phyloP scores from a whole-genome alignment of 345 rosid genomes.

The Populus euphratica region DNA sequence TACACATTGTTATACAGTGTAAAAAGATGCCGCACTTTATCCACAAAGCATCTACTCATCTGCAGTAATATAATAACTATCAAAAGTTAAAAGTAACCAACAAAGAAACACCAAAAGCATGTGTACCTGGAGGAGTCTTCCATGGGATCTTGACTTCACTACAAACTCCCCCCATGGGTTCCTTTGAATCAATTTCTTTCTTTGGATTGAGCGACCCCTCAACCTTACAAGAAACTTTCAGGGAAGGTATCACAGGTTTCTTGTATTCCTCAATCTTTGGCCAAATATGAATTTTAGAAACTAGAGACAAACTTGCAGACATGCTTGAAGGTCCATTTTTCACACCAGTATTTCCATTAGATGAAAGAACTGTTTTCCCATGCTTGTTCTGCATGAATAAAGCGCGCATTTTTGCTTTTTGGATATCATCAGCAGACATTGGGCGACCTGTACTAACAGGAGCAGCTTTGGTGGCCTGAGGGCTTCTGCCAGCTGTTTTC shows the following conservation, averaged over 20 bases:
- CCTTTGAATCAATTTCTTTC: slow-evolving; percentile 40
- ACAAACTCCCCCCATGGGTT: slow-evolving; percentile 42
- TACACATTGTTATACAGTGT: background rate
- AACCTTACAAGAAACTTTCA: slow-evolving; percentile 15
- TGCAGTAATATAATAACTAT: slow-evolving; percentile 1
- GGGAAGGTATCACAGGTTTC: slow-evolving; percentile 23
- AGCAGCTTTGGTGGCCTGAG: slow-evolving; percentile 55
- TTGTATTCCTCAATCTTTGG: slow-evolving; percentile 48
- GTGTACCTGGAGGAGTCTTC: slow-evolving; percentile 81
- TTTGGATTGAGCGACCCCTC: slow-evolving; percentile 28
- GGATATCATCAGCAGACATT: slow-evolving; percentile 97
- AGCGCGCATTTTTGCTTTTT: slow-evolving; percentile 95
- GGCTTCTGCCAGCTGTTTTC: slow-evolving; percentile 62
- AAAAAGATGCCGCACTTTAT: slow-evolving; percentile 2
- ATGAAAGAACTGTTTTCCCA: slow-evolving; percentile 49
- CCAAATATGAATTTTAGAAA: slow-evolving; percentile 26
- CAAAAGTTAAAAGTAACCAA: slow-evolving; percentile 16
- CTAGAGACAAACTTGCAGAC: slow-evolving; percentile 23
- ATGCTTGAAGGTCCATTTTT: slow-evolving; percentile 39
- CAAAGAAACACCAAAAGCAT: slow-evolving; percentile 23
- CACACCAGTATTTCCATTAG: slow-evolving; percentile 39
- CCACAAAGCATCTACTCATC: slow-evolving; percentile 11
- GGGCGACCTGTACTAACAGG: slow-evolving; percentile 73
- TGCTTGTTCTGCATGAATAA: slow-evolving; percentile 73
- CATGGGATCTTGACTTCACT: slow-evolving; percentile 58